Conservation (phyloP, 768 basidiomycete genomes). For the Lactarius deliciosus region DNA sequence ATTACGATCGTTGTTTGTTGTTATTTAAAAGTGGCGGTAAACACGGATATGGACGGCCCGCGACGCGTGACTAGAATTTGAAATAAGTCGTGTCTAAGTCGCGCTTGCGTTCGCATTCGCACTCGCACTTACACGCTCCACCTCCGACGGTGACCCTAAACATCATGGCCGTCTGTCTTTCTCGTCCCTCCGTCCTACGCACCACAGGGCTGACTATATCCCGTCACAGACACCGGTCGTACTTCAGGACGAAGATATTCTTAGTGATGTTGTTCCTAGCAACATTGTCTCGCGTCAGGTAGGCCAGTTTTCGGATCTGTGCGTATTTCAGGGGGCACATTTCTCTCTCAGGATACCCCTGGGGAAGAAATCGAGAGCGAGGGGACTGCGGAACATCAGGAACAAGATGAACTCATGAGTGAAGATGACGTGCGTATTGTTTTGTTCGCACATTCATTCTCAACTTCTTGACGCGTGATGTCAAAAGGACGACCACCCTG, state of each 20-base stretch:
- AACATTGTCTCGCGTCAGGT: constrained; percentile 91
- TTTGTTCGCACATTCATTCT: constrained; percentile 18
- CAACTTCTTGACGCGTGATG: constrained; percentile 38
- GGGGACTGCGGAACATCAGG: constrained; percentile 47
- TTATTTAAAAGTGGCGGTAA: neutral
- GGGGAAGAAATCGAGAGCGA: constrained; percentile 77
- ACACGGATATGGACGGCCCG: constrained; percentile 10
- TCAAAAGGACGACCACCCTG: constrained; percentile 43
- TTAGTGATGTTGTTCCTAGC: constrained; percentile 88
- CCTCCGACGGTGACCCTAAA: constrained; percentile 6
- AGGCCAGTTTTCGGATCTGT: constrained; percentile 29
- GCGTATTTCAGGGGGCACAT: constrained; percentile 19
- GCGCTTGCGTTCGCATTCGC: neutral
- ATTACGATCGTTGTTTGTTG: neutral
- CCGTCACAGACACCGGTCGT: constrained; percentile 27
- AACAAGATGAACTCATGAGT: constrained; percentile 61
- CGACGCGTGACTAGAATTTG: constrained; percentile 19
- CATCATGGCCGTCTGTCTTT: constrained; percentile 30
- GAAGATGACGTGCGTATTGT: constrained; percentile 39
- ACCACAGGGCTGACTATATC: neutral
- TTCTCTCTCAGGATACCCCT: constrained; percentile 53
- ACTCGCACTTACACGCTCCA: neutral
- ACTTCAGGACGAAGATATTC: constrained; percentile 69
- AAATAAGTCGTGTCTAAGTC: neutral
- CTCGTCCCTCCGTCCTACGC: neutral